Evolutionary conservation across 2,329 filamentous ascomycete species (phyloP), one percentile per base, ranked within the genome.

Genomic region (Fusarium sp.): DNA sequence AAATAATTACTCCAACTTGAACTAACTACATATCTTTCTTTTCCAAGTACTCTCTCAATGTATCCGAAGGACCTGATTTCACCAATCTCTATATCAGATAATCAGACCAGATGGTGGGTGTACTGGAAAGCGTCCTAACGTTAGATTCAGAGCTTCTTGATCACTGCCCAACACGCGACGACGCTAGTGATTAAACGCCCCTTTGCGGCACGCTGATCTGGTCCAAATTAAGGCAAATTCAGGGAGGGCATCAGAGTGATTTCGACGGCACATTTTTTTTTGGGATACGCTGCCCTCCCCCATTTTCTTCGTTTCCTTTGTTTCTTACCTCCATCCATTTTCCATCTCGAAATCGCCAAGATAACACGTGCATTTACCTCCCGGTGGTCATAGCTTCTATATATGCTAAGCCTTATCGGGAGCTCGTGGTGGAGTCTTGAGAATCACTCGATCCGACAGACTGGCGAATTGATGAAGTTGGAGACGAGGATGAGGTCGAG

Each of bases 371-470:
- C 51, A 69, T 57, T 23, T 35, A 29, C 35, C 37, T 41, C 49
- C n/a, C 33, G 52, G 59, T 78, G 78, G 77, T 73, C 78, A 78
- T 78, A 79, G 78, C 77, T 78, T 67, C 65, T 57, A 52, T 52
- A 46, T 35, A 29, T 65, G 46, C 74, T 77, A 79, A 77, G 70
- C 78, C 74, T 69, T 75, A 71, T 76, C 67, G 60, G 70, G 72
- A 58, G 60, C 29, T 44, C 38, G 33, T 54, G 41, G 51, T 58
- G 63, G 70, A 55, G 70, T 63, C 69, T 54, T 65, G 57, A 38
- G 56, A 44, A 65, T 66, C 63, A 44, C 27, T 49, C 49, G 35
- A 63, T 56, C 45, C 45, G 70, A 60, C 44, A 46, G 70, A 60
- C 59, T 64, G 49, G 57, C 42, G 61, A 73, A 56, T 61, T 60